Percentiles rank a stretch among this genome's conserved stretches.
Evolutionary conservation across 768 basidiomycete species (phyloP).

Genomic region (Termitomyces sp.): DNA sequence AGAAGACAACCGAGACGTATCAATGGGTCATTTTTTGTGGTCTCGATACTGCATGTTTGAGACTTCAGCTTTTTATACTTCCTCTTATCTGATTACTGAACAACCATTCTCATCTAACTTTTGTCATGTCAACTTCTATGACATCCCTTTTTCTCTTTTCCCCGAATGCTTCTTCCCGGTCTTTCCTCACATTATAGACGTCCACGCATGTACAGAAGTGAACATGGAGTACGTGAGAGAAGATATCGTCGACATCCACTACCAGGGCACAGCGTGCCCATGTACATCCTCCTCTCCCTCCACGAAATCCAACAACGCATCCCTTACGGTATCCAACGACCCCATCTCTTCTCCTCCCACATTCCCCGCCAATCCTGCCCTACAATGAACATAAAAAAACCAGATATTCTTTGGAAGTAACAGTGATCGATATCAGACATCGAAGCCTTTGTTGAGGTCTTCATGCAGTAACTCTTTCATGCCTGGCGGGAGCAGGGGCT

Average conservation of each 20-base stretch:
- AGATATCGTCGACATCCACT: constrained; percentile 41
- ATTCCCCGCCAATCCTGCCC: not conserved
- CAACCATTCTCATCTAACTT: no score
- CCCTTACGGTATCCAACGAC: no score
- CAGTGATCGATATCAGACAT: constrained; percentile 40
- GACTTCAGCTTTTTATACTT: no score
- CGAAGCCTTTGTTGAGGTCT: constrained; percentile 84
- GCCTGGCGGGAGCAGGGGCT: constrained; percentile 80
- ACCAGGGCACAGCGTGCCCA: constrained; percentile 17
- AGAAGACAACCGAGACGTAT: no score
- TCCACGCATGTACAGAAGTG: constrained; percentile 43
- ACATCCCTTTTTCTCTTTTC: not conserved
- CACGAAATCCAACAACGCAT: not conserved
- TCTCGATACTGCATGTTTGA: no score
- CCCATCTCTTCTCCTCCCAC: not conserved
- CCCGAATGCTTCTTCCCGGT: not conserved
- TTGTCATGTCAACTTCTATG: no score
- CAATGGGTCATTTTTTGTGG: no score
- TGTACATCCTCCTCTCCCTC: not conserved
- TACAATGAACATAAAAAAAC: no score
- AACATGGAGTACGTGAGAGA: constrained; percentile 57
- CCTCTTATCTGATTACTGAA: no score
- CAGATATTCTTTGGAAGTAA: no score
- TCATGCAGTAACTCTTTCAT: constrained; percentile 85
- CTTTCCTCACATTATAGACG: not conserved